Evolutionary conservation across 1,284 basidiomycete genomes (phyloP).

Genomic region (Papiliotrema terrestris): DNA sequence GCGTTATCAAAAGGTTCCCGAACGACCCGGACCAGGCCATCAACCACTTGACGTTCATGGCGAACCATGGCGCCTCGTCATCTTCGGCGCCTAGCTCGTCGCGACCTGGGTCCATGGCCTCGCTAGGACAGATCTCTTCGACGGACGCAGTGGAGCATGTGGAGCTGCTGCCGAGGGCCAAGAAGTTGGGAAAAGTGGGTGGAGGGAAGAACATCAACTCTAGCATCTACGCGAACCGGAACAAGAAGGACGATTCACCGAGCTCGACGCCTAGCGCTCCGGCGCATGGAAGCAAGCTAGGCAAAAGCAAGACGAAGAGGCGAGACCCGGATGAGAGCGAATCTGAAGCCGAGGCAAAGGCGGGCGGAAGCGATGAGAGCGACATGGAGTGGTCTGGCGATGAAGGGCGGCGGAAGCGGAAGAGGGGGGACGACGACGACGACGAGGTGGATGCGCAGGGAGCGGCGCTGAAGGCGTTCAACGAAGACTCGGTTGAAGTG

Average conservation of each 20-base stretch:
- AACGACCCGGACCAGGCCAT: not conserved
- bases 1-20: not conserved
- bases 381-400: constrained; percentile 42
- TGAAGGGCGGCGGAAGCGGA: constrained; percentile 30
- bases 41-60: not conserved
- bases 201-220: constrained; percentile 42
- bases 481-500: constrained; percentile 65
- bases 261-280: not conserved
- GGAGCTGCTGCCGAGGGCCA: not conserved
- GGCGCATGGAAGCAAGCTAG: not conserved
- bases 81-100: not conserved
- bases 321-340: constrained; percentile 58
- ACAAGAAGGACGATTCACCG: constrained; percentile 7
- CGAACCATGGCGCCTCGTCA: not conserved
- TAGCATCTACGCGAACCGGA: constrained; percentile 48
- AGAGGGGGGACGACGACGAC: constrained; percentile 29
- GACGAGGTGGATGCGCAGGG: constrained; percentile 48
- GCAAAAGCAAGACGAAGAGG: constrained; percentile 9
- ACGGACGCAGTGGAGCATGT: not conserved
- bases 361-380: constrained; percentile 43
- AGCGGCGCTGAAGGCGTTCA: constrained; percentile 79
- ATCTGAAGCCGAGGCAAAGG: constrained; percentile 30
- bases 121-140: not conserved
- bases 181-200: constrained; percentile 11
- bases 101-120: not conserved